Evolutionary conservation across 768 basidiomycete genomes (phyloP), one percentile per base, ranked within the genome.

Genomic region (Leucogyrophana mollusca): DNA sequence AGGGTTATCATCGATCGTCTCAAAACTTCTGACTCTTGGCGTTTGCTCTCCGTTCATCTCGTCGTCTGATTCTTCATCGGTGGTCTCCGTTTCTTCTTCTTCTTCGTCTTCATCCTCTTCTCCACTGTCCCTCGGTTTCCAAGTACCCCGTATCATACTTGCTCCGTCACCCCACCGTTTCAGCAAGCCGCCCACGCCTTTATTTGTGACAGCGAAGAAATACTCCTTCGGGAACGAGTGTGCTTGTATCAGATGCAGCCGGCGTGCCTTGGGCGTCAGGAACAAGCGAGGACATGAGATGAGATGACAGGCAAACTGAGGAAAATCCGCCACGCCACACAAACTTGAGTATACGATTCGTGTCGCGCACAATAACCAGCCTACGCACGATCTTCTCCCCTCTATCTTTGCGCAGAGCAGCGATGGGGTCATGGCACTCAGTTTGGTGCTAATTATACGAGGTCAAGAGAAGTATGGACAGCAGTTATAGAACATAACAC

Each of bases 131-230:
- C 80, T 69, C 4, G 70, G 56, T 40, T 80, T 87, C 90, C 90
- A 93, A 46, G 78, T 71, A 9, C 78, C 78, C 32, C 90, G 75
- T 43, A 92, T 72, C 69, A 93, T 73, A 54, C 87, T 90, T 4
- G 80, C 90, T 5, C 90, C 90, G 48, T 88, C 87, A 9, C 90
- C 90, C 87, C 89, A 92, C 57, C 72, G 79, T 61, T 80, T 79
- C 45, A 92, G 63, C 14, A 93, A 68, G 3, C 85, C 88, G 10
- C 90, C 90, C 10, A 93, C 81, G 17, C 93, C 93, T 60, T 89
- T 92, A 67, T 94, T 94, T 13, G 90, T 93, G 16, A 95, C 85
- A 16, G 87, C 80, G 61, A 94, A 95, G 67, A 91, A 94, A 64
- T 86, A 95, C 58, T 93, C 81, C 59, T 90, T 90, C 4, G 92